Conservation (phyloP, 768 basidiomycete genomes). For the Kwoniella europaea region DNA sequence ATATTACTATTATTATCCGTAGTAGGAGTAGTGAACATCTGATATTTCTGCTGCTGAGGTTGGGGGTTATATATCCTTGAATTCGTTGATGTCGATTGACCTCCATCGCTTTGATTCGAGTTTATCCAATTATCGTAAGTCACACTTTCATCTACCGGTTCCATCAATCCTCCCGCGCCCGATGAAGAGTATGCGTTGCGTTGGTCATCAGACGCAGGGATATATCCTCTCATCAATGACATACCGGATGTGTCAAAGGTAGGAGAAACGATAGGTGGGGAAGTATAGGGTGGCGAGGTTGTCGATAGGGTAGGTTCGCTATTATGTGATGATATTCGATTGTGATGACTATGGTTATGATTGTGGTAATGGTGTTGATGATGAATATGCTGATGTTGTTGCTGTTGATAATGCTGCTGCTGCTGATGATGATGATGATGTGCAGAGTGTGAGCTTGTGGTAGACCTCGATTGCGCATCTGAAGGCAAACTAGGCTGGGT, state of each 20-base stretch:
- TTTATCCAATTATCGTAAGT: slow-evolving; percentile 2
- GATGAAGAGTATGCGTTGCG: neutral
- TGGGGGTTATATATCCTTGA: slow-evolving; percentile 7
- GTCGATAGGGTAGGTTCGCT: slow-evolving; percentile 9
- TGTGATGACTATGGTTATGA: slow-evolving; percentile 2
- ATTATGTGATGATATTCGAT: neutral
- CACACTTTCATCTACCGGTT: neutral
- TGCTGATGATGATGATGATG: slow-evolving; percentile 10
- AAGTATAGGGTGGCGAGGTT: slow-evolving; percentile 8
- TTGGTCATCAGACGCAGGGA: neutral
- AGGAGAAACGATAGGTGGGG: slow-evolving; percentile 21
- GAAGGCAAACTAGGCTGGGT: neutral
- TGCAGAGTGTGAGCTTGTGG: slow-evolving; percentile 13
- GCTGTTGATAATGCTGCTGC: neutral
- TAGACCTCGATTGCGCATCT: slow-evolving; percentile 19
- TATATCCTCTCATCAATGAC: slow-evolving; percentile 12
- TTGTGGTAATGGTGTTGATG: neutral
- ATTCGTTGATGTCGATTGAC: neutral
- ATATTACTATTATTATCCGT: neutral
- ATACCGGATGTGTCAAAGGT: slow-evolving; percentile 18
- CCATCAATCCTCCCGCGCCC: neutral
- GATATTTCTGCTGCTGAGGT: slow-evolving; percentile 9
- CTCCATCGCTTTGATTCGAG: neutral
- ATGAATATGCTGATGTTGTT: neutral
- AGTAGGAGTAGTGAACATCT: neutral